Percentiles rank a stretch among this genome's conserved stretches.
These are phyloP conservation scores for Candida ortonii DNA, from an alignment of 805 yeast species.

Conservation along the genomic window DNA sequence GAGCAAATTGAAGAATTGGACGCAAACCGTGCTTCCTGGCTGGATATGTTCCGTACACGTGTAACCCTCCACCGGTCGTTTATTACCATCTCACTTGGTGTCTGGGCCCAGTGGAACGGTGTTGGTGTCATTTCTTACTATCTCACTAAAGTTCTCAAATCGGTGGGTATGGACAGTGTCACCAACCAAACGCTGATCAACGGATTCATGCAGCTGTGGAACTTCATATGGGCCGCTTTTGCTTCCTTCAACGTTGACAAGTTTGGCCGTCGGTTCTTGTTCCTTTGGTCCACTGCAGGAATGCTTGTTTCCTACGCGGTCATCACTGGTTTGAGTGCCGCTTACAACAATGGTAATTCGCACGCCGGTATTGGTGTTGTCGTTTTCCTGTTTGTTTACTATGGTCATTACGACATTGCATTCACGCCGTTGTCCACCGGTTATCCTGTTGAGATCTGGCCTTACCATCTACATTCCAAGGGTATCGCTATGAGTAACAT, in stretches of 20 bases:
- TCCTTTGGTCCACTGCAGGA: slow-evolving; percentile 32
- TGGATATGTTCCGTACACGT: slow-evolving; percentile 34
- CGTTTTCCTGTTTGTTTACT: slow-evolving; percentile 25
- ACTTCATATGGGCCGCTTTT: slow-evolving; percentile 34
- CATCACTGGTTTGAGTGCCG: slow-evolving; percentile 47
- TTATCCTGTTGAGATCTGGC: slow-evolving; percentile 47
- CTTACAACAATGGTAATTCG: slow-evolving; percentile 3
- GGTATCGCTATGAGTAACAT: slow-evolving; percentile 48
- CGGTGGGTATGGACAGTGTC: slow-evolving; percentile 50
- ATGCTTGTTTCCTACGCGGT: slow-evolving; percentile 39
- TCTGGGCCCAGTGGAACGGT: slow-evolving; percentile 41
- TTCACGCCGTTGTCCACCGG: slow-evolving; percentile 44
- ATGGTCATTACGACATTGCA: slow-evolving; percentile 41
- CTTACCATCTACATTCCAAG: slow-evolving; percentile 52
- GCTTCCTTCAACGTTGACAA: slow-evolving; percentile 29
- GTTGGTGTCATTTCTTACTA: slow-evolving; percentile 46
- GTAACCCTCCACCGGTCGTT: slow-evolving; percentile 37
- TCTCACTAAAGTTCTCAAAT: slow-evolving; percentile 41
- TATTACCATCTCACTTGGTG: slow-evolving; percentile 27
- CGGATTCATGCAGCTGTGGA: slow-evolving; percentile 47
- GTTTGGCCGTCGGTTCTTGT: slow-evolving; percentile 36
- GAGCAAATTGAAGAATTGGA: slow-evolving; percentile 35
- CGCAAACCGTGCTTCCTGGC: slow-evolving; percentile 29
- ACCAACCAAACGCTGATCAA: slow-evolving; percentile 46
- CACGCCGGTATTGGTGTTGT: slow-evolving; percentile 14